phyloP scores from a whole-genome alignment of 202 grass and related monocot species.

The Tripidium arundinaceum region DNA sequence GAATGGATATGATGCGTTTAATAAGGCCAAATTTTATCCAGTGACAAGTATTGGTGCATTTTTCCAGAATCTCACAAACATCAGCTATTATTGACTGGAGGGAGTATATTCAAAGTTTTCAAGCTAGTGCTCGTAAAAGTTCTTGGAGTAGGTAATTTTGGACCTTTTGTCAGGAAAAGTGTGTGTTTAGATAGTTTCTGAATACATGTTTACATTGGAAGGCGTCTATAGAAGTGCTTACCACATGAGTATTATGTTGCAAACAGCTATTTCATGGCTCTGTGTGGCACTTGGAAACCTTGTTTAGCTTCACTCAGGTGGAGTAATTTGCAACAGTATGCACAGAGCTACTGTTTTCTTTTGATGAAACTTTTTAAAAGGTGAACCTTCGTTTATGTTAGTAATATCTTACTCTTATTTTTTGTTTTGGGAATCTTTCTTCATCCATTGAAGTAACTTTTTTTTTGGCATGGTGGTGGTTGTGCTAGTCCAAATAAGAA shows the following conservation, averaged over 20 bases:
- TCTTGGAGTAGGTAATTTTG: neutral
- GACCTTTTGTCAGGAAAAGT: neutral
- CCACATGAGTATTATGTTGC: neutral
- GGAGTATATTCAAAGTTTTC: neutral
- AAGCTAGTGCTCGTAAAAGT: neutral
- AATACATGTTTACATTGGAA: neutral
- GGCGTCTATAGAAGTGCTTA: neutral
- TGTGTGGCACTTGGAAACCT: neutral
- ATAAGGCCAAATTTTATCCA: neutral
- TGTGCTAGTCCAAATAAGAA: constrained; percentile 4
- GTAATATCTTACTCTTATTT: neutral
- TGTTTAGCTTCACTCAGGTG: neutral
- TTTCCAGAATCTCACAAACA: neutral
- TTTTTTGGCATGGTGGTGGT: neutral
- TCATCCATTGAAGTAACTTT: neutral
- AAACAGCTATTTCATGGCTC: neutral
- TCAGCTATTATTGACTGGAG: neutral
- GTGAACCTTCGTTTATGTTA: neutral
- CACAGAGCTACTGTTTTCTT: constrained; percentile 1
- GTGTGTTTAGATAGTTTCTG: constrained; percentile 4
- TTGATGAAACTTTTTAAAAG: neutral
- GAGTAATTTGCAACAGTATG: neutral
- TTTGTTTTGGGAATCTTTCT: neutral
- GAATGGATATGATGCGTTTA: neutral
- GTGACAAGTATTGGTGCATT: neutral